phyloP scores from a whole-genome alignment of 2,329 filamentous ascomycete genomes.

The Chaetothyriales sp. region DNA sequence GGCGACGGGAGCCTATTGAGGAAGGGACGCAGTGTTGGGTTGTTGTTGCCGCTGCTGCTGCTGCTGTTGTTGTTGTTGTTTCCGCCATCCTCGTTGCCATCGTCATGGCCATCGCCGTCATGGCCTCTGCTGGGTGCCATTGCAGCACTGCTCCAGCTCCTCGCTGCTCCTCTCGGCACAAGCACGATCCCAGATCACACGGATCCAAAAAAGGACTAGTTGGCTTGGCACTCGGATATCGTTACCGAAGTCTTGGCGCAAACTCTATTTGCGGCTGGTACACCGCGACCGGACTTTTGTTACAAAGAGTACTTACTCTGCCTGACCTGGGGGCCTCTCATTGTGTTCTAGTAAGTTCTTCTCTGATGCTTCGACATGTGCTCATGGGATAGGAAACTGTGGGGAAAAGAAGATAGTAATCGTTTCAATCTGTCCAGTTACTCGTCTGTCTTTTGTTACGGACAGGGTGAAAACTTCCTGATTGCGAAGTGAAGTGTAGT shows the following conservation, averaged over 20 bases:
- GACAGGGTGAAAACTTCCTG: not conserved
- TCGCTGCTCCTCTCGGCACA: too few species aligned
- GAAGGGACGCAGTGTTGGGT: slow-evolving; percentile 13
- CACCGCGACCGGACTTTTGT: too few species aligned
- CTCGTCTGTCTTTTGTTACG: not conserved
- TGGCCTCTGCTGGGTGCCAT: not conserved
- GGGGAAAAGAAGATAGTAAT: too few species aligned
- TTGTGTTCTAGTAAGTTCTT: too few species aligned
- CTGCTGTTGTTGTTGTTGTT: not conserved
- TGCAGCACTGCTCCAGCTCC: not conserved
- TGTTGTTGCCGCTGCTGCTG: not conserved
- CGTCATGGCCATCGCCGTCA: not conserved
- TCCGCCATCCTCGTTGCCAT: not conserved
- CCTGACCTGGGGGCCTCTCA: too few species aligned
- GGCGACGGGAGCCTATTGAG: slow-evolving; percentile 17
- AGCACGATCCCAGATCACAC: not conserved
- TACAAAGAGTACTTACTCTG: not conserved
- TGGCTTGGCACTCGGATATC: not conserved
- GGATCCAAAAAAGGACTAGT: not conserved
- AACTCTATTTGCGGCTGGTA: not conserved
- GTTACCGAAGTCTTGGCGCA: not conserved
- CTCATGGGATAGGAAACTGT: not conserved
- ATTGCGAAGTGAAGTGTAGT: not conserved
- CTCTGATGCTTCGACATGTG: not conserved
- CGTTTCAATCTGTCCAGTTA: not conserved